These are phyloP conservation scores for Neurospora intermedia DNA, from an alignment of 495 filamentous ascomycete species.

Conservation along the genomic window DNA sequence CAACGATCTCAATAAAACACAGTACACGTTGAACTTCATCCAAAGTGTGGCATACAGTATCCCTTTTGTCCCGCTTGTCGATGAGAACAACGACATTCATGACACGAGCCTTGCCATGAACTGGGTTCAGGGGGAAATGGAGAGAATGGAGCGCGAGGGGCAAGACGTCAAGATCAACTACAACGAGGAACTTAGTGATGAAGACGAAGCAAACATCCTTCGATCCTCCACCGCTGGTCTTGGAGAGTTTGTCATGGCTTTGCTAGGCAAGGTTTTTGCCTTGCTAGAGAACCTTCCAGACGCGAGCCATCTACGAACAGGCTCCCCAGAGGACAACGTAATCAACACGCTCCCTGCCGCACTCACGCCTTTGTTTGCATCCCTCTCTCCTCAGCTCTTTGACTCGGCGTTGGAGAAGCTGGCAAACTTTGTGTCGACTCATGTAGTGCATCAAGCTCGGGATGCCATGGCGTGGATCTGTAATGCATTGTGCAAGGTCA, in stretches of 20 bases:
- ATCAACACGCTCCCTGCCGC: constrained; percentile 92
- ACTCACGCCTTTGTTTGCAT: constrained; percentile 80
- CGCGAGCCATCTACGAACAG: constrained; percentile 70
- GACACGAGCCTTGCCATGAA: constrained; percentile 73
- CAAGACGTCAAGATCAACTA: constrained; percentile 79
- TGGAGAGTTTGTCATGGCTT: constrained; percentile 78
- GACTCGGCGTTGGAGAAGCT: constrained; percentile 88
- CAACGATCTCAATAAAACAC: constrained; percentile 93
- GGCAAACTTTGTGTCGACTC: constrained; percentile 80
- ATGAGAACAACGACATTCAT: constrained; percentile 55
- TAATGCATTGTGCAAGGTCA: constrained; percentile 88
- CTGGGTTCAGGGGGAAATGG: constrained; percentile 91
- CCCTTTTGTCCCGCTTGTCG: constrained; percentile 74
- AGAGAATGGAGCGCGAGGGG: constrained; percentile 82
- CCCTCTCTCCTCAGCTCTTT: constrained; percentile 86
- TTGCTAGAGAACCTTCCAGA: constrained; percentile 93
- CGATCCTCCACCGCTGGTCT: constrained; percentile 94
- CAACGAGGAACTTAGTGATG: constrained; percentile 65
- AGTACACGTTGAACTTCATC: constrained; percentile 88
- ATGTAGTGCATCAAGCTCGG: constrained; percentile 93
- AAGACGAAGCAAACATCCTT: constrained; percentile 79
- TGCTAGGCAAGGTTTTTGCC: constrained; percentile 90
- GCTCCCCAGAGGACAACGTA: constrained; percentile 91
- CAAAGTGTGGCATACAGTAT: constrained; percentile 92
- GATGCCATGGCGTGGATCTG: constrained; percentile 99